A percentile compares a stretch with the other conserved stretches of the same genome.
Evolutionary conservation across 2,329 filamentous ascomycete genomes (phyloP).

Genomic region (Cordyceps cateniannulata): DNA sequence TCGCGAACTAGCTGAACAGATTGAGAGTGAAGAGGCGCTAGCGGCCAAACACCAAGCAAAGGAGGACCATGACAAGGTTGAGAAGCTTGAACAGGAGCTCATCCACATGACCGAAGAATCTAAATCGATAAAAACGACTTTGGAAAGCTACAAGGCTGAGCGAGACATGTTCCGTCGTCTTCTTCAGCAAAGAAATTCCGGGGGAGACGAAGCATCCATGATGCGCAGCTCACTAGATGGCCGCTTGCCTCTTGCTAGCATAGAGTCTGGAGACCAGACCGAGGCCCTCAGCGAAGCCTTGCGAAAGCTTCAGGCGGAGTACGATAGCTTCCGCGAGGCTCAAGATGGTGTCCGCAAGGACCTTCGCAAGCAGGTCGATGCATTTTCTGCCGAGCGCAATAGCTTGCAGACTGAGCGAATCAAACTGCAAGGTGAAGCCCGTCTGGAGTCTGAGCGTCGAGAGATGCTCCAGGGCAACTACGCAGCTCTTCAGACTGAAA

Average conservation of each 20-base stretch:
- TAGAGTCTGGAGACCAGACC: constrained; percentile 49
- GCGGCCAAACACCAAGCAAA: constrained; percentile 56
- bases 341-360: constrained; percentile 74
- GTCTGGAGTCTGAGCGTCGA: constrained; percentile 74
- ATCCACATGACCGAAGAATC: constrained; percentile 77
- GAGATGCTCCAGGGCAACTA: constrained; percentile 89
- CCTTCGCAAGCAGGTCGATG: constrained; percentile 77
- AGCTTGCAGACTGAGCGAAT: constrained; percentile 77
- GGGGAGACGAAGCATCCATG: constrained; percentile 58
- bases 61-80: constrained; percentile 65
- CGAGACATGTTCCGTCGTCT: constrained; percentile 97
- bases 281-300: constrained; percentile 67
- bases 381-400: constrained; percentile 74
- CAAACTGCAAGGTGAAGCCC: constrained; percentile 71
- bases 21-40: constrained; percentile 85
- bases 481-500: constrained; percentile 75
- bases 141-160: constrained; percentile 91
- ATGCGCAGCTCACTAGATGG: constrained; percentile 67
- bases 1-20: constrained; percentile 75
- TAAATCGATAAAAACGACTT: constrained; percentile 70
- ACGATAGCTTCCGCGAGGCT: constrained; percentile 84
- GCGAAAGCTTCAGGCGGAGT: constrained; percentile 81
- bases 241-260: constrained; percentile 50
- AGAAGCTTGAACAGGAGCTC: constrained; percentile 64
- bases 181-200: constrained; percentile 63